Percentiles rank a stretch among this genome's conserved stretches.
These are phyloP conservation scores for Alopecurus myosuroides DNA, from an alignment of 176 grass and related monocot species.

Conservation along the genomic window DNA sequence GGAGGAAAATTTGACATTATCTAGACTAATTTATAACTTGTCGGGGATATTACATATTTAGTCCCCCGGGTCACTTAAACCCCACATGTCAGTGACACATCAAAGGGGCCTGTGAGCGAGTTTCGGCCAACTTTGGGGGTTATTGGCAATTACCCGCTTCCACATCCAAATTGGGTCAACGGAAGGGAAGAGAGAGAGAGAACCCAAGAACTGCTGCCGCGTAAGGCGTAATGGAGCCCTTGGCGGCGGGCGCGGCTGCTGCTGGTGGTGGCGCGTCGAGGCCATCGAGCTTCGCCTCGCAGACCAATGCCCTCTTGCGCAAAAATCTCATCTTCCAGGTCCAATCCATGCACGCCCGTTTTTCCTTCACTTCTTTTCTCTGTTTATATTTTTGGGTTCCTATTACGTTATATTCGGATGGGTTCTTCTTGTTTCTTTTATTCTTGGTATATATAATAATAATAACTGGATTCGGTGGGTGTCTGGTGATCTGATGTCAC, in stretches of 20 bases:
- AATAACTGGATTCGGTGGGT: background rate
- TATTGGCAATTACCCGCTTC: too few relatives aligned
- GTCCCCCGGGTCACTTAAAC: too few relatives aligned
- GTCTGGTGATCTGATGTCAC: background rate
- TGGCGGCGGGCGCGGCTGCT: background rate
- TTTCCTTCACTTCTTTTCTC: background rate
- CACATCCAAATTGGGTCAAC: background rate
- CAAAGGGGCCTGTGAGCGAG: too few relatives aligned
- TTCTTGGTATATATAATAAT: background rate
- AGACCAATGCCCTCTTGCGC: slow-evolving; percentile 62
- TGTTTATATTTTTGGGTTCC: background rate
- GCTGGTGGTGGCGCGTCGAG: background rate
- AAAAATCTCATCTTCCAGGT: slow-evolving; percentile 72
- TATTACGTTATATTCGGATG: background rate
- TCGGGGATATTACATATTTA: too few relatives aligned
- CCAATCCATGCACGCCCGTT: background rate
- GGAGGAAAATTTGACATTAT: too few relatives aligned
- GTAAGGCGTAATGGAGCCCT: slow-evolving; percentile 29
- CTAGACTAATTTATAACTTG: too few relatives aligned
- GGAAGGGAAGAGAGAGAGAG: background rate
- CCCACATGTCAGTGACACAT: too few relatives aligned
- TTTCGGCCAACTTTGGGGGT: too few relatives aligned
- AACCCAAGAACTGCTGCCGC: slow-evolving; percentile 5
- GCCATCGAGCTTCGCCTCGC: slow-evolving; percentile 40
- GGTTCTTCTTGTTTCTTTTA: background rate